Evolutionary conservation across 1,284 basidiomycete species (phyloP), one percentile per base, ranked within the genome.

Genomic region (Sphaerobolus stellatus): DNA sequence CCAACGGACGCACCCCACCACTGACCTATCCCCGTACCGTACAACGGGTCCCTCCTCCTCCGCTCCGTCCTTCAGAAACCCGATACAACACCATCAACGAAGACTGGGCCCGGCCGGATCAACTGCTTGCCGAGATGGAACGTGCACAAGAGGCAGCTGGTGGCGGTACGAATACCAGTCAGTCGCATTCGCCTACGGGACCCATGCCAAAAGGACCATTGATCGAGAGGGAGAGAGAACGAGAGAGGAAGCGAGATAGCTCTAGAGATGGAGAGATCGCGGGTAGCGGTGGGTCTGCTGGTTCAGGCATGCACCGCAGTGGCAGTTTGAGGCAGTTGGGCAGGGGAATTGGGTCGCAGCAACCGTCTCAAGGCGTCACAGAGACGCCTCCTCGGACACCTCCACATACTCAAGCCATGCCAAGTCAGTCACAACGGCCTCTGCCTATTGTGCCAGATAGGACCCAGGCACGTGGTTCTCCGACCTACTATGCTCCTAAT

Each of bases 71-170:
- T 2, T 29, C 45, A 1, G 52, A 54, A 30, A 67, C 71, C 36
- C 71, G 79, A 62, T 75, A 77, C 64, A 73, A 80, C 51, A 69
- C 73, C 22, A 62, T 77, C 59, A 81, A 80, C 22, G 82, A 84
- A 48, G 75, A 75, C 44, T 86, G 81, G 77, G 76, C 84, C 54
- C 79, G 87, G 75, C 85, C 85, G 1, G 80, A 82, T 33, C 82
- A 88, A 60, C 73, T 88, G 27, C 73, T 86, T 67, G 83, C 81
- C 25, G 83, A 87, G 58, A 84, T 88, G 59, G 85, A 87, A 64
- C 76, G 80, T 31, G 82, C 81, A 11, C 33, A 34, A 34, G 33
- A 34, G 11, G 51, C 41, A 8, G 46, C 46, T 11, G 30, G 47
- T 24, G 43, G 47, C 18, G 9, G 11, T n/a, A n/a, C 6, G 6